A percentile compares a stretch with the other conserved stretches of the same genome.
phyloP scores from a whole-genome alignment of 805 yeast genomes.

The Candida silvatica region DNA sequence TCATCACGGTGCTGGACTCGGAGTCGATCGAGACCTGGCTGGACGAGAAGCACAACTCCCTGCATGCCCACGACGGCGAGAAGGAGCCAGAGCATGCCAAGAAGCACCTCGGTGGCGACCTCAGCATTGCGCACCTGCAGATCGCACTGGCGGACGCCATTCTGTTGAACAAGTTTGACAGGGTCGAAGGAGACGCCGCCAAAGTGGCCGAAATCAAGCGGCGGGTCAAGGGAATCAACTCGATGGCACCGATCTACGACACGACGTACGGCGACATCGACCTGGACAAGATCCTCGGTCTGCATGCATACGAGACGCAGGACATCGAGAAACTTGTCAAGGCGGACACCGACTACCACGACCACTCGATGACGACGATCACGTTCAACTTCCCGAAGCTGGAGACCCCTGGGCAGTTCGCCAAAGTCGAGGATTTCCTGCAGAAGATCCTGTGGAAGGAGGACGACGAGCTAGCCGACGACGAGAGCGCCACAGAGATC shows the following conservation, averaged over 20 bases:
- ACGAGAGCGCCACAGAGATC: constrained; percentile 40
- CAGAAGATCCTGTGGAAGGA: constrained; percentile 75
- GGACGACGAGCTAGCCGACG: constrained; percentile 27
- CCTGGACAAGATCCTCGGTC: constrained; percentile 58
- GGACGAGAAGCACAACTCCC: constrained; percentile 48
- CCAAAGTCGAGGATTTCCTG: constrained; percentile 48
- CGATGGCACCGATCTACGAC: constrained; percentile 54
- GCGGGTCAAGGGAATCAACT: constrained; percentile 49
- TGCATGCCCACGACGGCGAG: constrained; percentile 32
- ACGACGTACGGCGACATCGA: constrained; percentile 71
- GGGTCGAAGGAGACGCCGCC: constrained; percentile 20
- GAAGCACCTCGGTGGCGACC: constrained; percentile 22
- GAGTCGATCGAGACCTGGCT: constrained; percentile 57
- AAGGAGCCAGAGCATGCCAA: constrained; percentile 17
- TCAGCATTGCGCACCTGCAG: constrained; percentile 83
- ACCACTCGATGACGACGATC: constrained; percentile 46
- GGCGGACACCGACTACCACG: constrained; percentile 30
- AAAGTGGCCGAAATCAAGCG: constrained; percentile 18
- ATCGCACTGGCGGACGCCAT: constrained; percentile 84
- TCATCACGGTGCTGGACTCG: constrained; percentile 78
- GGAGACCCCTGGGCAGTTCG: constrained; percentile 27
- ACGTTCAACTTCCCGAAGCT: constrained; percentile 37
- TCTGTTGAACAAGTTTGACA: constrained; percentile 72
- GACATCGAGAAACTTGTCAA: constrained; percentile 16
- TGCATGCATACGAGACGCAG: constrained; percentile 64